phyloP scores from a whole-genome alignment of 108 stramenopile genomes.

The Nitzschia sp. region DNA sequence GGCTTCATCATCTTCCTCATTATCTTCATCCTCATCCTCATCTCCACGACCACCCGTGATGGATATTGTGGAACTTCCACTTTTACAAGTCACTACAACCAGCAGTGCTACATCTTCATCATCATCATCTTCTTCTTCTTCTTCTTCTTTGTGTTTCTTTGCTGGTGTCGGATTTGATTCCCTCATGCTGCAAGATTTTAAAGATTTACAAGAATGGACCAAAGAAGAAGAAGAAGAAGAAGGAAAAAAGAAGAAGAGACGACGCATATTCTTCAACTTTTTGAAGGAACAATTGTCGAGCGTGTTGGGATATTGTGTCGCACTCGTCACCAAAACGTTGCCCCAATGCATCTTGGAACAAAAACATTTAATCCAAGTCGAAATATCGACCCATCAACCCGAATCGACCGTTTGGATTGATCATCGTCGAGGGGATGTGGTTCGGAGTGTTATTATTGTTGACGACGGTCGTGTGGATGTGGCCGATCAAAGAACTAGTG shows the following conservation, averaged over 20 bases:
- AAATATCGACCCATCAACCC: constrained; percentile 44
- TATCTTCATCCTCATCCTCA: not conserved
- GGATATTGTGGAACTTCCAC: constrained; percentile 58
- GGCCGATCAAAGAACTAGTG: not conserved
- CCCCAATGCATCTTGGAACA: constrained; percentile 47
- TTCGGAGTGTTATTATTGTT: not conserved
- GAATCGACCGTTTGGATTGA: constrained; percentile 61
- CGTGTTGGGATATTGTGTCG: constrained; percentile 68
- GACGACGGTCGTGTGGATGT: not conserved
- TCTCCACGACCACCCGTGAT: not conserved
- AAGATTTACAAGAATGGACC: constrained; percentile 58
- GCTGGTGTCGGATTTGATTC: constrained; percentile 76
- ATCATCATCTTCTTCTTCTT: constrained; percentile 4
- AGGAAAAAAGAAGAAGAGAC: no score
- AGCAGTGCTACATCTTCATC: constrained; percentile 12
- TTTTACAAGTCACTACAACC: constrained; percentile 51
- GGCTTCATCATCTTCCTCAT: not conserved
- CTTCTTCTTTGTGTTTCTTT: constrained; percentile 62
- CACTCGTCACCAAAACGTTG: constrained; percentile 56
- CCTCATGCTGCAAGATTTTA: constrained; percentile 67
- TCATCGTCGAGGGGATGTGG: constrained; percentile 75
- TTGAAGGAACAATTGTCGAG: constrained; percentile 39
- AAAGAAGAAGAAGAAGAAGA: constrained; percentile 5
- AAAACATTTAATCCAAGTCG: constrained; percentile 46
- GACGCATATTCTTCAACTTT: no score